Percentiles rank a stretch among this genome's conserved stretches.
Evolutionary conservation across 768 basidiomycete species (phyloP).

Genomic region (Tephrocybe sp.): DNA sequence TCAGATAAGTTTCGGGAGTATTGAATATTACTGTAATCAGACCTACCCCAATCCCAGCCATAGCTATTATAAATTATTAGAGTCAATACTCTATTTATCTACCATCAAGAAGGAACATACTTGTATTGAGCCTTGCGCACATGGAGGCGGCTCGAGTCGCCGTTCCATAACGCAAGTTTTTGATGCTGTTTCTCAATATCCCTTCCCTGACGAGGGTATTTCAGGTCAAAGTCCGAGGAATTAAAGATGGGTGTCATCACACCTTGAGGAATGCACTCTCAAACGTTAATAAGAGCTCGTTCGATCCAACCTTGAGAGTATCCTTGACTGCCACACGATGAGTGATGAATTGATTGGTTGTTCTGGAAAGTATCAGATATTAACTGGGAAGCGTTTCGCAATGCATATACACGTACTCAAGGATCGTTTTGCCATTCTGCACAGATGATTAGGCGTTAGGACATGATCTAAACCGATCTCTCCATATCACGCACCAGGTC

Average conservation of each 20-base stretch:
- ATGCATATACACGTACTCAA: constrained; percentile 41
- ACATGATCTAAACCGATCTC: neutral
- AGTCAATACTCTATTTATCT: too few relatives aligned
- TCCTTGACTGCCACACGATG: constrained; percentile 63
- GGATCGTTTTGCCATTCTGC: constrained; percentile 73
- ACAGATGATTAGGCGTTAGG: neutral
- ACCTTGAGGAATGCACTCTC: constrained; percentile 72
- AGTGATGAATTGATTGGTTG: constrained; percentile 83
- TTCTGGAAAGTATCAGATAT: constrained; percentile 31
- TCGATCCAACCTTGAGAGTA: constrained; percentile 49
- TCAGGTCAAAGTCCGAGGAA: neutral
- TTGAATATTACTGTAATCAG: neutral
- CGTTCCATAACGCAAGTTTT: constrained; percentile 78
- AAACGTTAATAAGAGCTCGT: constrained; percentile 71
- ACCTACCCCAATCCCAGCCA: constrained; percentile 85
- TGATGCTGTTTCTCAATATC: constrained; percentile 64
- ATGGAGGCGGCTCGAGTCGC: constrained; percentile 85
- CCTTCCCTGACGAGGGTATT: constrained; percentile 52
- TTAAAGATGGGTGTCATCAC: neutral
- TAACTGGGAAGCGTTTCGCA: neutral
- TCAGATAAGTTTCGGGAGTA: constrained; percentile 3
- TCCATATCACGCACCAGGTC: constrained; percentile 50
- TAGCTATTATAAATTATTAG: too few relatives aligned
- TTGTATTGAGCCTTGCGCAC: constrained; percentile 94
- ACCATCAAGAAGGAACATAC: constrained; percentile 34